Base-by-base conservation (phyloP, 1,284 basidiomycete species). In the Pascua sp. region DNA sequence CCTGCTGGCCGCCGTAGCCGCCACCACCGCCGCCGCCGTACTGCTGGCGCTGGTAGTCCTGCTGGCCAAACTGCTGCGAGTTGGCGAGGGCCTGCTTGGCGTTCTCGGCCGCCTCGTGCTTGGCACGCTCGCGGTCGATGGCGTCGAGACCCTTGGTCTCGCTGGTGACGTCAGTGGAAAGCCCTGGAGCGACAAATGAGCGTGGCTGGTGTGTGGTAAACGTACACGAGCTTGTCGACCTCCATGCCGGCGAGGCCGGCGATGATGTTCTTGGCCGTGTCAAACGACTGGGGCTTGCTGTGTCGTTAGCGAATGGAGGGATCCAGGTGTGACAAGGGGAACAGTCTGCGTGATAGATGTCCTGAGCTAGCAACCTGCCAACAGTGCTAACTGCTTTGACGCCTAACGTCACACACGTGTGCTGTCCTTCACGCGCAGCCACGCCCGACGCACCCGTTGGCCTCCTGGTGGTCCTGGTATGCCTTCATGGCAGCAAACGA, bases 191-290 rank as follows among this genome's bases (percentile, higher is more conserved):
- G 7, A 13, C 18, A 12, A 4, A 17, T 11, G 16, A 4, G 18
- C 8, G 11, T 32, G 7, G 24, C 7, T 5, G 10, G 11, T 8
- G 50, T 16, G 24, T 12, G 9, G n/a, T 10, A 39, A 11, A 60
- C 58, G 32, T 41, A 60, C 66, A 69, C 57, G 38, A 70, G 63
- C 60, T 69, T 69, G 64, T 69, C 67, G 55, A 64, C 67, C 59
- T 72, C 69, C 18, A 62, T 61, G 18, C 66, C 67, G 8, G 67
- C 68, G 17, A 67, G 50, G 32, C 62, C 67, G 8, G 67, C 69
- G 38, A 69, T 66, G 41, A 71, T 37, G 37, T 71, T 60, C 56
- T 69, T 71, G 48, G 62, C 68, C n/a, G 63, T 47, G 37, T 61
- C 64, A 18, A 51, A 65, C 17, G 39, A 47, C 42, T 56, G 57